Percentiles rank a stretch among this genome's conserved stretches.
Conservation (phyloP, 2,329 filamentous ascomycete genomes). For the Phialemonium atrogriseum region DNA sequence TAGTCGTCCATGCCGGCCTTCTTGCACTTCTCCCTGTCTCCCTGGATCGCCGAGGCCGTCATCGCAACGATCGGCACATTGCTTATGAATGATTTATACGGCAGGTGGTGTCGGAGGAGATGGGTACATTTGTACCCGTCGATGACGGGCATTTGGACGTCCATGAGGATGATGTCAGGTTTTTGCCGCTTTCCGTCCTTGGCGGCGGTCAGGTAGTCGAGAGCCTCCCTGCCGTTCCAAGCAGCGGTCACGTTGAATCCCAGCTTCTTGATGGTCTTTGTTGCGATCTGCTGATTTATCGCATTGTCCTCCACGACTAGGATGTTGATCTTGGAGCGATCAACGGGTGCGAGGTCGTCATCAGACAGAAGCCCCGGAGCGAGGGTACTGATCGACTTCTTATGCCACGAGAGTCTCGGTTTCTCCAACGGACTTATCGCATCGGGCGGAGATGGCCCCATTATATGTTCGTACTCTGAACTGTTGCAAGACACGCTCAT, state of each 20-base stretch:
- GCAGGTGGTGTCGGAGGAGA: conserved; percentile 57
- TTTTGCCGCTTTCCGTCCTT: conserved; percentile 40
- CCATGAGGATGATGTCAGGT: conserved; percentile 72
- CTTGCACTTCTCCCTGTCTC: conserved; percentile 43
- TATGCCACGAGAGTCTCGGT: conserved; percentile 18
- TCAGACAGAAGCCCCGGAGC: conserved; percentile 20
- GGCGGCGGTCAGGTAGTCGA: conserved; percentile 60
- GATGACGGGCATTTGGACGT: conserved; percentile 68
- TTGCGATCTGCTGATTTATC: conserved; percentile 36
- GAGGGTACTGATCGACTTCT: conserved; percentile 22
- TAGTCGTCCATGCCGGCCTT: conserved; percentile 48
- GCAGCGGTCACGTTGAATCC: conserved; percentile 63
- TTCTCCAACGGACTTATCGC: conserved; percentile 16
- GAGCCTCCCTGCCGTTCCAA: conserved; percentile 71
- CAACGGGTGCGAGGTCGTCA: conserved; percentile 42
- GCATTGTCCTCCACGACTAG: conserved; percentile 74
- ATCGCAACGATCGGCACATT: conserved; percentile 49
- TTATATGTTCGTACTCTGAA: conserved; percentile 49
- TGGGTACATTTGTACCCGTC: conserved; percentile 75
- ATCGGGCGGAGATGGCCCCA: conserved; percentile 33
- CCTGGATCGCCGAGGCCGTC: conserved; percentile 47
- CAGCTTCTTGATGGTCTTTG: conserved; percentile 65
- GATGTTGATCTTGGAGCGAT: conserved; percentile 58
- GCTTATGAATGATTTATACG: conserved; percentile 51
- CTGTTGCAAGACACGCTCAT: conserved; percentile 58